phyloP scores from a whole-genome alignment of 1,284 basidiomycete genomes.

The Phaffia rhodozyma region DNA sequence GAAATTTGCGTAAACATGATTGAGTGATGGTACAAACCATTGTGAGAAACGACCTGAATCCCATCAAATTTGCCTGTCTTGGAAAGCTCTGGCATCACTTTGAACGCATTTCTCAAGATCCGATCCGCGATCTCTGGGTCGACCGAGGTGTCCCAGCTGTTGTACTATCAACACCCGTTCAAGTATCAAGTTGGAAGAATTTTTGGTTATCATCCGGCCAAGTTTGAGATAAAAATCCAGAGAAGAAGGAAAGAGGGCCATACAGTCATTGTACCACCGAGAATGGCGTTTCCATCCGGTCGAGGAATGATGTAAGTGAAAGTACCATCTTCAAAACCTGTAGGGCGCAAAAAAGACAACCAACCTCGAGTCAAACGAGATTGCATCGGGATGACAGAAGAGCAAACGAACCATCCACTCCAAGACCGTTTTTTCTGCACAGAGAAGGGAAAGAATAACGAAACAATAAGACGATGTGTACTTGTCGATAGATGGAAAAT shows the following conservation, averaged over 20 bases:
- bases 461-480: too few species aligned
- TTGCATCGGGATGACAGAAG: too few species aligned
- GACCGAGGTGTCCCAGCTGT: slow-evolving; percentile 33
- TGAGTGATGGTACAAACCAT: slow-evolving; percentile 6
- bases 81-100: slow-evolving; percentile 24
- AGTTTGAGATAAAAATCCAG: slow-evolving; percentile 27
- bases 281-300: slow-evolving; percentile 39
- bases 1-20: background rate
- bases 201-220: slow-evolving; percentile 23
- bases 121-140: slow-evolving; percentile 37
- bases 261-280: slow-evolving; percentile 47
- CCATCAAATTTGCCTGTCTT: slow-evolving; percentile 9
- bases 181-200: background rate
- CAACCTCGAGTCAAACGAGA: too few species aligned
- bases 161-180: background rate
- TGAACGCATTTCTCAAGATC: slow-evolving; percentile 38
- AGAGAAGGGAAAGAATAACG: too few species aligned
- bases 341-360: too few species aligned
- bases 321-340: background rate
- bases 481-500: too few species aligned
- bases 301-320: slow-evolving; percentile 48
- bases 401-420: too few species aligned
- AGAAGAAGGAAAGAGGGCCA: slow-evolving; percentile 17
- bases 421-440: too few species aligned
- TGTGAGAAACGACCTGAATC: slow-evolving; percentile 14